These are phyloP conservation scores for Tetracentron sinense DNA, from an alignment of 164 flowering plant genomes.

Conservation along the genomic window DNA sequence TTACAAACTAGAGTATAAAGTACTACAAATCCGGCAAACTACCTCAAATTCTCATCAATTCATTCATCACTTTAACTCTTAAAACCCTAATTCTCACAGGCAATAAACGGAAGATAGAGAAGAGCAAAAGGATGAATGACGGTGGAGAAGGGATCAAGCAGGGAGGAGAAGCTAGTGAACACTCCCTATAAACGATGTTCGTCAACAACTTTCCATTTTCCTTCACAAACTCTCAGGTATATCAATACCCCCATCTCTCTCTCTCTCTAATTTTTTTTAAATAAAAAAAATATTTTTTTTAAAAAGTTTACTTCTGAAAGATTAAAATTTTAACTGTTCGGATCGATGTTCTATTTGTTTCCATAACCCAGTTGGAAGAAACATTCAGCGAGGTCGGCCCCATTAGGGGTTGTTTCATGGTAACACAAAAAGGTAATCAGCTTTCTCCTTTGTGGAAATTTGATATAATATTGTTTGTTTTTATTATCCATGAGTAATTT, in stretches of 20 bases:
- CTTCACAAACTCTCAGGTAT: constrained; percentile 68
- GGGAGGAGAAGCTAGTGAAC: constrained; percentile 28
- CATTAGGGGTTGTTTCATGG: constrained; percentile 81
- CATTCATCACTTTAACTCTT: too few relatives aligned
- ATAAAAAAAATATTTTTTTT: too few relatives aligned
- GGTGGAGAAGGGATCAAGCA: constrained; percentile 8
- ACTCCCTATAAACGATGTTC: constrained; percentile 63
- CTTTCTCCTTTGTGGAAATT: neutral
- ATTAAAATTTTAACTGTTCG: too few relatives aligned
- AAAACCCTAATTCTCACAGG: too few relatives aligned
- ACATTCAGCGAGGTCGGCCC: constrained; percentile 89
- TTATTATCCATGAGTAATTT: neutral
- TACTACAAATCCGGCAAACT: too few relatives aligned
- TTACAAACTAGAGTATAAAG: too few relatives aligned
- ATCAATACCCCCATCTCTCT: too few relatives aligned
- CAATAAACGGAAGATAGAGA: constrained; percentile 47
- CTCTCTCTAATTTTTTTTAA: too few relatives aligned
- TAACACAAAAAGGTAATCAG: constrained; percentile 57
- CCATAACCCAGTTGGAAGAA: constrained; percentile 60
- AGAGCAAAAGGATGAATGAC: constrained; percentile 32
- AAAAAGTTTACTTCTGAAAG: too few relatives aligned
- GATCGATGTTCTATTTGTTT: too few relatives aligned
- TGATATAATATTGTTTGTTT: neutral
- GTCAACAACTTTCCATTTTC: constrained; percentile 73
- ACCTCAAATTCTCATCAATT: too few relatives aligned